Percentiles rank a stretch among this genome's conserved stretches.
phyloP scores from a whole-genome alignment of 768 basidiomycete genomes.

The Russula sp. region DNA sequence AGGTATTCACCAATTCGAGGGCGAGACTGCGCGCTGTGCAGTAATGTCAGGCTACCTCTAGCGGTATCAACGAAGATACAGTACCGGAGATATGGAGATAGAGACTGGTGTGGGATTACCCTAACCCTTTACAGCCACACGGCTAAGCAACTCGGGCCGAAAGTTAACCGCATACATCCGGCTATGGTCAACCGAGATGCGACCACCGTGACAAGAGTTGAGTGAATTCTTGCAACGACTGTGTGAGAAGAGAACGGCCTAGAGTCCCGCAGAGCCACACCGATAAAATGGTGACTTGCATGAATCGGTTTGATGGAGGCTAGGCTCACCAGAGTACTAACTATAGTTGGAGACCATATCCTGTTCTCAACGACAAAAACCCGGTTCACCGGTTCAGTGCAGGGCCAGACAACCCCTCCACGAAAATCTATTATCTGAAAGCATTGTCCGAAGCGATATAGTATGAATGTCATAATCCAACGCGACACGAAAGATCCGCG shows the following conservation, averaged over 20 bases:
- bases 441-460: background rate
- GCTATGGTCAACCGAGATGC: background rate
- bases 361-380: background rate
- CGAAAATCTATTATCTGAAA: background rate
- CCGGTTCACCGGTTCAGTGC: background rate
- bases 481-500: background rate
- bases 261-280: background rate
- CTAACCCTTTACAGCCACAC: too few species aligned
- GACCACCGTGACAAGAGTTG: background rate
- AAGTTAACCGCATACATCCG: too few species aligned
- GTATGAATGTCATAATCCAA: too few species aligned
- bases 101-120: too few species aligned
- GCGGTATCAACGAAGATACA: too few species aligned
- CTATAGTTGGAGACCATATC: background rate
- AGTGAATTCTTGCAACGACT: background rate
- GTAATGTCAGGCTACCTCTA: too few species aligned
- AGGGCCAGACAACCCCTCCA: background rate
- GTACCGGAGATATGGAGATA: too few species aligned
- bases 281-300: too few species aligned
- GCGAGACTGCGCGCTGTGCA: too few species aligned
- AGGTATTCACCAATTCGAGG: too few species aligned
- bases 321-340: background rate
- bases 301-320: background rate
- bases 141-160: too few species aligned
- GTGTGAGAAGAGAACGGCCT: background rate